phyloP scores from a whole-genome alignment of 352 stramenopile genomes.

The Pythium rhizo-oryzae region DNA sequence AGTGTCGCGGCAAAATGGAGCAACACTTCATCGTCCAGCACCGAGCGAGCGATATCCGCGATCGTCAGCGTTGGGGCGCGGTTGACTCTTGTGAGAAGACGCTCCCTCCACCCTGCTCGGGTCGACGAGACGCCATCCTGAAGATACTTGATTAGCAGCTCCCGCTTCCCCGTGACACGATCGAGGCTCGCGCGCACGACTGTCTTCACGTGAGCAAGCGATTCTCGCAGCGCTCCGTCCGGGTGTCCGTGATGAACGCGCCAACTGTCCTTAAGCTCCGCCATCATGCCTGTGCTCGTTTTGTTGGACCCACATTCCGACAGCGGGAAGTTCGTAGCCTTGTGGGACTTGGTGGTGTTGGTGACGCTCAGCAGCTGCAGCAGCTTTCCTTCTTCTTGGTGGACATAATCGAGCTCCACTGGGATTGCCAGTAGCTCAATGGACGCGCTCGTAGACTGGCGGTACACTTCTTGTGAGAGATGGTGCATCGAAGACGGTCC shows the following conservation, averaged over 20 bases:
- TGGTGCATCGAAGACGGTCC: slow-evolving; percentile 1
- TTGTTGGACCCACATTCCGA: slow-evolving; percentile 23
- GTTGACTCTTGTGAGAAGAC: slow-evolving; percentile 31
- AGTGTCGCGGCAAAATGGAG: slow-evolving; percentile 36
- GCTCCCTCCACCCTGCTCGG: slow-evolving; percentile 11
- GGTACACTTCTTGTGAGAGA: neutral
- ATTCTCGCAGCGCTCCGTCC: slow-evolving; percentile 3
- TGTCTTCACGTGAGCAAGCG: slow-evolving; percentile 21
- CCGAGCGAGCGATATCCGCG: slow-evolving; percentile 41
- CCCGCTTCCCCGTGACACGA: slow-evolving; percentile 26
- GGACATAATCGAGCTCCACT: slow-evolving; percentile 3
- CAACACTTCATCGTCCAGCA: slow-evolving; percentile 40
- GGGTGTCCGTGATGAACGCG: slow-evolving; percentile 35
- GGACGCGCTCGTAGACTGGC: neutral
- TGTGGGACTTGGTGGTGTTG: neutral
- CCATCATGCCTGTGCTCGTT: slow-evolving; percentile 41
- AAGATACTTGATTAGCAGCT: slow-evolving; percentile 21
- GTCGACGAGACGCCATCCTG: neutral
- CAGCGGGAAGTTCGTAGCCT: slow-evolving; percentile 28
- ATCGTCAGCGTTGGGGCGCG: slow-evolving; percentile 33
- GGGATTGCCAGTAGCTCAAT: neutral
- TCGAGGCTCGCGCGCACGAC: slow-evolving; percentile 17
- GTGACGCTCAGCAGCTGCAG: neutral
- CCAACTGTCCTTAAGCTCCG: slow-evolving; percentile 49
- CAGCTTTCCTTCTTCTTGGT: slow-evolving; percentile 9